These are phyloP conservation scores for Spinellus fusiger DNA, from an alignment of 192 early-diverging fungal species.

Conservation along the genomic window DNA sequence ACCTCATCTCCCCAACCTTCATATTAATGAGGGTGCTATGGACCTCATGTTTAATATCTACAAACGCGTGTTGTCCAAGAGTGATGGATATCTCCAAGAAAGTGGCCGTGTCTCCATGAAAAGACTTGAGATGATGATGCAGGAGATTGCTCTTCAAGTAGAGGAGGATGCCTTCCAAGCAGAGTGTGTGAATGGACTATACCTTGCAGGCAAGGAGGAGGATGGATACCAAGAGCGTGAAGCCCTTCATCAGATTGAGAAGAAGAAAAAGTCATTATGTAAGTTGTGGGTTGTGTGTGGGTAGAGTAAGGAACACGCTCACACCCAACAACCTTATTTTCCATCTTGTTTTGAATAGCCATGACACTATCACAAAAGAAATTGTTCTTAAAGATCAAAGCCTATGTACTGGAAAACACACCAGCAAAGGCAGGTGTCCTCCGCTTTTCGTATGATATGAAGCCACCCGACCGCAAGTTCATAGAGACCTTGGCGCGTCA, in stretches of 20 bases:
- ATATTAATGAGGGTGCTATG: constrained; percentile 89
- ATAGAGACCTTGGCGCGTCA: constrained; percentile 36
- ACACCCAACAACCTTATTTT: neutral
- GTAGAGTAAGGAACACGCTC: neutral
- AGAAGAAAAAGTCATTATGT: constrained; percentile 16
- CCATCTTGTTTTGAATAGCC: neutral
- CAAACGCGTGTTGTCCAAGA: constrained; percentile 54
- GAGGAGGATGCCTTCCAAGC: constrained; percentile 46
- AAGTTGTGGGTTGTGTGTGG: neutral
- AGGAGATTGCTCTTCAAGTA: constrained; percentile 47
- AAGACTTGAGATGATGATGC: constrained; percentile 57
- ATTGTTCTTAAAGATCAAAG: constrained; percentile 42
- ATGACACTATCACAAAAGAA: constrained; percentile 41
- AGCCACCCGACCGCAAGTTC: constrained; percentile 45
- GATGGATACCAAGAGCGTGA: constrained; percentile 25
- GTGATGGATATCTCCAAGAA: constrained; percentile 86
- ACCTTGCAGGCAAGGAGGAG: constrained; percentile 41
- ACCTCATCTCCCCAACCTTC: constrained; percentile 88
- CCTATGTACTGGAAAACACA: constrained; percentile 35
- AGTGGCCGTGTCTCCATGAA: constrained; percentile 61
- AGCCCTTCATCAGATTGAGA: constrained; percentile 18
- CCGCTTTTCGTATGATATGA: constrained; percentile 38
- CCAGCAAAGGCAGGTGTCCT: constrained; percentile 22
- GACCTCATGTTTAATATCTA: constrained; percentile 65
- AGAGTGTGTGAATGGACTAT: constrained; percentile 39